Evolutionary conservation across 2,329 filamentous ascomycete species (phyloP), one percentile per base, ranked within the genome.

Genomic region (Arthrobotrys entomopaga): DNA sequence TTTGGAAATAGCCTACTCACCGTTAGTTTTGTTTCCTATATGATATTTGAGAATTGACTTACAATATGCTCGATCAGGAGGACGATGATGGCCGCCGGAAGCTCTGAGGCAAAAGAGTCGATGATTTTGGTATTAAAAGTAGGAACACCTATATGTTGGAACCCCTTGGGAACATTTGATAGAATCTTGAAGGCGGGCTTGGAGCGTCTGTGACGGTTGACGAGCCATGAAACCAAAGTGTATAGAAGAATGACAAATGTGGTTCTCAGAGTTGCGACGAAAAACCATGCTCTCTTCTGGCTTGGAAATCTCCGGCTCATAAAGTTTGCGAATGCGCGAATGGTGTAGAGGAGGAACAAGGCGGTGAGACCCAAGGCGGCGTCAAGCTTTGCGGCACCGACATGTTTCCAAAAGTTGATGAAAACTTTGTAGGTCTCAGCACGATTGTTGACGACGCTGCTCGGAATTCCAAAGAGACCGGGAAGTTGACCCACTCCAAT

Each of bases 31-130:
- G 15, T 8, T 16, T 2, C 16, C 48, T 8, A 22, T 2, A 24
- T 3, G 2, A 11, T 2, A 20, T 26, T 22, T n/a, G 15, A 24
- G 38, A 10, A 46, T n/a, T 43, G 19, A 61, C 77, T 58, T 64
- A 78, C 93, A 78, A 98, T 97, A 81, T 98, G 94, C 82, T 98
- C 95, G 75, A 98, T 96, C 40, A 98, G 85, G 67, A 98, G 85
- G n/a, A 99, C 93, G 77, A 98, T 96, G 60, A 97, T 89, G 0
- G 91, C 90, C 6, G 91, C 91, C 0, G 95, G 95, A 2, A 98
- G 84, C 76, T 97, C 86, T 49, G 85, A 84, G 0, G 86, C 85
- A 79, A 96, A 92, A 0, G 87, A 83, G 1, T 83, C 85, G 79
- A 97, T 86, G 59, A 97, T 87, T 0, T 84, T 81, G 0, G 81